Conservation (phyloP, 441 rosid genomes). For the Macaranga tanarius region DNA sequence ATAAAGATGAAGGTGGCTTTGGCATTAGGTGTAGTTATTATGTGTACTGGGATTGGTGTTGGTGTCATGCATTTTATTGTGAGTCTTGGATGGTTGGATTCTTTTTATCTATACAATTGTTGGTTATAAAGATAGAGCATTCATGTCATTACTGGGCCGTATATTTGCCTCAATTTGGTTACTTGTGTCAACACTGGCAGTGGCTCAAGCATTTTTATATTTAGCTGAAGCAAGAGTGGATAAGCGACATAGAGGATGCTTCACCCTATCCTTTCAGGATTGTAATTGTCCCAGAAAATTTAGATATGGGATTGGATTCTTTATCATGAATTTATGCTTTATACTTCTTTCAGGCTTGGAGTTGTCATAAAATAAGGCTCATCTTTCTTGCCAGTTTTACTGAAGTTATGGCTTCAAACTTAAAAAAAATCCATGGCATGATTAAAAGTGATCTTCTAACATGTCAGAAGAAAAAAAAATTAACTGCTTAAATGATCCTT, state of each 20-base stretch:
- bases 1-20: conserved; percentile 94
- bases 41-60: conserved; percentile 78
- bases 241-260: conserved; percentile 54
- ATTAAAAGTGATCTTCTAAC: background rate
- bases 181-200: conserved; percentile 83
- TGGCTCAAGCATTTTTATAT: conserved; percentile 75
- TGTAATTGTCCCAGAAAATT: background rate
- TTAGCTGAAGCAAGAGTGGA: conserved; percentile 92
- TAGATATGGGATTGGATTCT: background rate
- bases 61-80: conserved; percentile 81
- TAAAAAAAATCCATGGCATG: background rate
- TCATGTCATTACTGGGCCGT: conserved; percentile 61
- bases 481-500: background rate
- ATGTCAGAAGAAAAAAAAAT: background rate
- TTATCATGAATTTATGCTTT: background rate
- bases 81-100: conserved; percentile 80
- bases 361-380: background rate
- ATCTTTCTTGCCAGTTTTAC: background rate
- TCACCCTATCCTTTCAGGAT: background rate
- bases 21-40: conserved; percentile 81
- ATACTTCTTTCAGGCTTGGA: background rate
- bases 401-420: background rate
- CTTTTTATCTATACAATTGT: conserved; percentile 85
- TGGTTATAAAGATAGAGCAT: conserved; percentile 83
- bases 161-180: conserved; percentile 84